Conservation (phyloP, 1,284 basidiomycete genomes). For the Testicularia cyperi region DNA sequence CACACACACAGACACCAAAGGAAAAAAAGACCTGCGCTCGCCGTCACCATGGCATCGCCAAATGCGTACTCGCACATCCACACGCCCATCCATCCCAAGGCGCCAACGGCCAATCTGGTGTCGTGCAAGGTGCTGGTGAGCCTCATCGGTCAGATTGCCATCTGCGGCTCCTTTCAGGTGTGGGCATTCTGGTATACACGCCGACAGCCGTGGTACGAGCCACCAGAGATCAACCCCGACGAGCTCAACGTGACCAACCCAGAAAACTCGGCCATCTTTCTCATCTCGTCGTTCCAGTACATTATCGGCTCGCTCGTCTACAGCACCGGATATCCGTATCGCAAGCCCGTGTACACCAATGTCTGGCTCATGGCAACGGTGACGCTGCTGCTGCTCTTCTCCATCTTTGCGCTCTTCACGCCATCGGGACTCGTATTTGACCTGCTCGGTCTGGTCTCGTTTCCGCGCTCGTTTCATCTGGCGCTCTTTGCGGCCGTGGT, state of each 20-base stretch:
- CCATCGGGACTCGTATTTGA: conserved; percentile 69
- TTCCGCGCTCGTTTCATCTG: conserved; percentile 73
- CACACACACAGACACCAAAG: no score
- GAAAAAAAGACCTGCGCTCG: no score
- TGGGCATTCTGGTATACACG: conserved; percentile 89
- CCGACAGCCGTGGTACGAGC: conserved; percentile 75
- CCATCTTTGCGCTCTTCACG: conserved; percentile 53
- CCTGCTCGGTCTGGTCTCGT: conserved; percentile 75
- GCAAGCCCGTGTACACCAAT: conserved; percentile 92
- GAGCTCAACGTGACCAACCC: conserved; percentile 86
- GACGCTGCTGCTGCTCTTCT: conserved; percentile 33
- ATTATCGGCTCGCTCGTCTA: conserved; percentile 94
- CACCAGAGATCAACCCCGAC: conserved; percentile 69
- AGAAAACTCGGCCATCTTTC: conserved; percentile 89
- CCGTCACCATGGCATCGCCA: no score
- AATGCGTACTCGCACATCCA: conserved; percentile 51
- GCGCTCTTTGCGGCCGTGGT: conserved; percentile 72
- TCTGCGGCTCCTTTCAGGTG: conserved; percentile 80
- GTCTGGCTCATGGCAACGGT: conserved; percentile 52
- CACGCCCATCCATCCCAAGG: conserved; percentile 71
- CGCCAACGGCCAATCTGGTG: conserved; percentile 93
- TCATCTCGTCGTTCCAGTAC: conserved; percentile 97
- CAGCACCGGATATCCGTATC: conserved; percentile 94
- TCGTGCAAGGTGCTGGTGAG: conserved; percentile 93
- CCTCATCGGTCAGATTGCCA: conserved; percentile 86